These are phyloP conservation scores for Crucihimalaya himalaica DNA, from an alignment of 345 rosid species.

Conservation along the genomic window DNA sequence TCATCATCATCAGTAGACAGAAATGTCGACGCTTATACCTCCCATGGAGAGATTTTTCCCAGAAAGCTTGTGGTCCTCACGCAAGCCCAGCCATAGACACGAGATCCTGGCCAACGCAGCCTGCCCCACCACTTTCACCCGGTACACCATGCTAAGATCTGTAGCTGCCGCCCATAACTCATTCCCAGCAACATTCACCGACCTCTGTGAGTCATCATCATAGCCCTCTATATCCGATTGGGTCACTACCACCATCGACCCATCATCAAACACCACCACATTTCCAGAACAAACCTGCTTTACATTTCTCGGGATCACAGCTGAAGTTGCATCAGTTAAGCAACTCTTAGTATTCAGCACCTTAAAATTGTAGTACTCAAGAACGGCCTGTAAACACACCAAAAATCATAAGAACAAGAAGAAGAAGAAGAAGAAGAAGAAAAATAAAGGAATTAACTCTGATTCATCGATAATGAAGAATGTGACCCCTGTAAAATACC, in stretches of 20 bases:
- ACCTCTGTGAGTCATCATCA: constrained; percentile 43
- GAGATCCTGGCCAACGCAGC: constrained; percentile 75
- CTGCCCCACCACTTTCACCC: constrained; percentile 66
- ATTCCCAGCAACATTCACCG: constrained; percentile 26
- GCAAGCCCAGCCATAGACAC: constrained; percentile 66
- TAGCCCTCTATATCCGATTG: constrained; percentile 86
- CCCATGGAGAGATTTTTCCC: constrained; percentile 50
- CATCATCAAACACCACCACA: constrained; percentile 70
- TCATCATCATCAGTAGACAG: constrained; percentile 58
- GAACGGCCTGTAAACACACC: constrained; percentile 70
- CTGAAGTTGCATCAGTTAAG: constrained; percentile 28
- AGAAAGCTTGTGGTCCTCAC: constrained; percentile 54
- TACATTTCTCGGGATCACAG: constrained; percentile 39
- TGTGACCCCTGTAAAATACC: constrained; percentile 48
- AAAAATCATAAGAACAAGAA: neutral
- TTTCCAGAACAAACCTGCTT: constrained; percentile 43
- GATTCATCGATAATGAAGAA: neutral
- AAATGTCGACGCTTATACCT: constrained; percentile 77
- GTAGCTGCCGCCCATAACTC: constrained; percentile 43
- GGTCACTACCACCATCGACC: constrained; percentile 77
- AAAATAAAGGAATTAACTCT: neutral
- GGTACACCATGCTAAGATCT: constrained; percentile 61
- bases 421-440: neutral
- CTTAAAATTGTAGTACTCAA: constrained; percentile 61
- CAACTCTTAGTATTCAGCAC: constrained; percentile 41